A percentile compares a stretch with the other conserved stretches of the same genome.
These are phyloP conservation scores for Daldinia eschscholtzii DNA, from an alignment of 2,329 filamentous ascomycete species.

Conservation along the genomic window DNA sequence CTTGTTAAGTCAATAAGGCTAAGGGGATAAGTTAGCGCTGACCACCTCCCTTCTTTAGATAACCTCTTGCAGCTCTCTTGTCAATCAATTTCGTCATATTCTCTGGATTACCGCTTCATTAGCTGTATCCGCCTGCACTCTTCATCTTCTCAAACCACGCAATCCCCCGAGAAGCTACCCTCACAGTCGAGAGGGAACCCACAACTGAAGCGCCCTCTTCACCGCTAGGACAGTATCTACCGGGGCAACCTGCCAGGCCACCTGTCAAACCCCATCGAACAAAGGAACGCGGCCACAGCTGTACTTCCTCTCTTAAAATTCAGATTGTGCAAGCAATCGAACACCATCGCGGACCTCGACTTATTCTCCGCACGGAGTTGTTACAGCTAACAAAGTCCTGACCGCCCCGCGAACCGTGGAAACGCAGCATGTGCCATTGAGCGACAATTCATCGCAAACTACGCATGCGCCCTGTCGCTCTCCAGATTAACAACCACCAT, in stretches of 20 bases:
- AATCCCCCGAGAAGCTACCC: neutral
- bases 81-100: slow-evolving; percentile 44
- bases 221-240: slow-evolving; percentile 5
- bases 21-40: slow-evolving; percentile 35
- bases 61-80: slow-evolving; percentile 19
- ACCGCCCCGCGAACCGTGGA: neutral
- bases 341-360: neutral
- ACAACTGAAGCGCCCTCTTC: slow-evolving; percentile 11
- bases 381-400: neutral
- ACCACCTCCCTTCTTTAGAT: slow-evolving; percentile 40
- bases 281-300: slow-evolving; percentile 22
- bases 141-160: slow-evolving; percentile 21
- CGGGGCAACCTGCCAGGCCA: neutral
- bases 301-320: neutral
- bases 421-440: slow-evolving; percentile 5
- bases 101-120: slow-evolving; percentile 15
- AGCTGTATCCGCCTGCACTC: slow-evolving; percentile 17
- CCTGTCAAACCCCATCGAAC: slow-evolving; percentile 15
- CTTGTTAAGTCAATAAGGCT: slow-evolving; percentile 23
- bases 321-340: slow-evolving; percentile 7
- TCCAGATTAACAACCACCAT: neutral
- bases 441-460: slow-evolving; percentile 12
- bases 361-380: neutral
- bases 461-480: slow-evolving; percentile 10
- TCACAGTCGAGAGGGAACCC: slow-evolving; percentile 12